A percentile compares a stretch with the other conserved stretches of the same genome.
These are phyloP conservation scores for Asterophora parasitica DNA, from an alignment of 768 basidiomycete species.

Conservation along the genomic window DNA sequence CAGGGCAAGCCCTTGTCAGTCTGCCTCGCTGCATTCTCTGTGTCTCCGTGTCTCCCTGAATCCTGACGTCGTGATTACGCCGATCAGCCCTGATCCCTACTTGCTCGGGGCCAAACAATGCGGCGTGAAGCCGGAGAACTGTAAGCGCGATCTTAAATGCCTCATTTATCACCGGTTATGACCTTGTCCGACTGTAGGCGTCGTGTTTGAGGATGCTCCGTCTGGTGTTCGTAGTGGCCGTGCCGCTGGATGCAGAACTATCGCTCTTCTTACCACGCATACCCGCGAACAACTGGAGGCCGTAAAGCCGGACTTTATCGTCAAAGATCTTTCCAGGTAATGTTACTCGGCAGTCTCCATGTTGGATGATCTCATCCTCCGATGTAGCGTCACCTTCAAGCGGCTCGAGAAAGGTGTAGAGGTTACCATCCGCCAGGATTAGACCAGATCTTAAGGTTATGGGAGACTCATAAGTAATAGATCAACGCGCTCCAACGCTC, in stretches of 20 bases:
- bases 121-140: conserved; percentile 57
- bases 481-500: background rate
- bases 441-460: conserved; percentile 10
- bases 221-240: conserved; percentile 76
- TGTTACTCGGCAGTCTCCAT: conserved; percentile 11
- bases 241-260: conserved; percentile 78
- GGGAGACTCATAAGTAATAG: no score
- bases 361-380: background rate
- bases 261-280: conserved; percentile 83
- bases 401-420: conserved; percentile 38
- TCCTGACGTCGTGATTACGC: conserved; percentile 2
- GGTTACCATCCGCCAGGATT: conserved; percentile 36
- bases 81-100: conserved; percentile 79
- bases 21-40: background rate
- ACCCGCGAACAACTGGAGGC: conserved; percentile 61
- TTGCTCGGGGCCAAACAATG: conserved; percentile 75
- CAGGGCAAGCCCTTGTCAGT: conserved; percentile 75
- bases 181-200: conserved; percentile 35
- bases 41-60: background rate
- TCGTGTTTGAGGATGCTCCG: conserved; percentile 93
- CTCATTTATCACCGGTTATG: background rate
- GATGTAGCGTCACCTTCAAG: conserved; percentile 28
- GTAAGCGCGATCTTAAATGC: conserved; percentile 28
- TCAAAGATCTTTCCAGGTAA: conserved; percentile 68
- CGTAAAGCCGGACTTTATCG: conserved; percentile 60